Evolutionary conservation across 1,284 basidiomycete species (phyloP).

Genomic region (Nidula niveotomentosa): DNA sequence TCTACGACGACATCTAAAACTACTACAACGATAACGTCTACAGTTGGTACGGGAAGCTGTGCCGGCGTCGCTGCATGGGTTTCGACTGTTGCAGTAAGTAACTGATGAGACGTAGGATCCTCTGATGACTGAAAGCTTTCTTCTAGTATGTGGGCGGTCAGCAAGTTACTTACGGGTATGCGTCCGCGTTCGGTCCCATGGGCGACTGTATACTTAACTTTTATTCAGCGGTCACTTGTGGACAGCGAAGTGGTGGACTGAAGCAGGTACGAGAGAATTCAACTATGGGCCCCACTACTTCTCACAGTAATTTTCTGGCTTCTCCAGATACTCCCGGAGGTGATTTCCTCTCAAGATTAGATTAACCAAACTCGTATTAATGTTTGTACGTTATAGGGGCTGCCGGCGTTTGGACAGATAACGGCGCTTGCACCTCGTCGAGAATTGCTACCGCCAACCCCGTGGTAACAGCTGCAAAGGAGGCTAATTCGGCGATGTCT

Average conservation of each 20-base stretch:
- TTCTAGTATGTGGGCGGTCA: constrained; percentile 48
- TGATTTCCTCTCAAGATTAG: neutral
- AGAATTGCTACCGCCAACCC: no score
- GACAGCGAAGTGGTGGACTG: constrained; percentile 60
- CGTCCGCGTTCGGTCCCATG: no score
- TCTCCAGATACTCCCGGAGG: constrained; percentile 42
- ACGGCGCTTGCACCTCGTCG: constrained; percentile 20
- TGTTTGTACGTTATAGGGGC: constrained; percentile 14
- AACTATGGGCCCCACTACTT: neutral
- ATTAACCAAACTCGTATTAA: neutral
- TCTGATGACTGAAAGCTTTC: neutral
- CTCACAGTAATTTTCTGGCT: no score
- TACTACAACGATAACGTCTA: constrained; percentile 22
- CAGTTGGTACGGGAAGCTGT: constrained; percentile 38
- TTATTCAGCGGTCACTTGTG: no score
- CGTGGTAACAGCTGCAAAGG: no score
- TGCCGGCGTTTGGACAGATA: constrained; percentile 25
- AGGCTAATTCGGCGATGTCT: no score
- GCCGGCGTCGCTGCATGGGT: constrained; percentile 47
- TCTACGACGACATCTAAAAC: constrained; percentile 12
- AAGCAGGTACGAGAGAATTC: constrained; percentile 28
- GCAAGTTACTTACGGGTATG: constrained; percentile 39
- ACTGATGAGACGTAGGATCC: neutral
- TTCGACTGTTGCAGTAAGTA: constrained; percentile 40
- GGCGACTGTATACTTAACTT: no score